phyloP scores from a whole-genome alignment of 306 rosid species.

The Begonia loranthoides region DNA sequence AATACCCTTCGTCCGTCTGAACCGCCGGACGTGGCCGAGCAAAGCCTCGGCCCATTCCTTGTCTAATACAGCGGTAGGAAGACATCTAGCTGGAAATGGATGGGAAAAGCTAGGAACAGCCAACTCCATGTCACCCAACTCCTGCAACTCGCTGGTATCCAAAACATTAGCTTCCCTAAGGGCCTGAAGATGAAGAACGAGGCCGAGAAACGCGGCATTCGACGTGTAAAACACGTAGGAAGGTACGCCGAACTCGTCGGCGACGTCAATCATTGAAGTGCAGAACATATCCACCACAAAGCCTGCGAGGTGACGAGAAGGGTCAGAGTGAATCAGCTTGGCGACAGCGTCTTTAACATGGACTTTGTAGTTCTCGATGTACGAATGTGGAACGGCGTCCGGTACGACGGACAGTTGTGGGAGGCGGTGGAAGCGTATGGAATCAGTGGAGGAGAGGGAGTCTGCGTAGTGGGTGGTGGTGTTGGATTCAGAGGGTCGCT shows the following conservation, averaged over 20 bases:
- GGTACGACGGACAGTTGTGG: slow-evolving; percentile 1
- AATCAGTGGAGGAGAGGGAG: too few relatives aligned
- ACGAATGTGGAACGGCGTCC: not conserved
- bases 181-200: slow-evolving; percentile 5
- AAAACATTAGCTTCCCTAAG: not conserved
- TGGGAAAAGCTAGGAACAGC: slow-evolving; percentile 1
- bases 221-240: slow-evolving; percentile 8
- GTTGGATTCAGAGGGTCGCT: too few relatives aligned
- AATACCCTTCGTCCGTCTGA: slow-evolving; percentile 22
- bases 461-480: too few relatives aligned
- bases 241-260: slow-evolving; percentile 11
- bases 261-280: slow-evolving; percentile 21
- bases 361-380: slow-evolving; percentile 1
- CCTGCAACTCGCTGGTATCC: not conserved
- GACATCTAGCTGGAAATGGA: slow-evolving; percentile 12
- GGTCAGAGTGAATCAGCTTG: not conserved
- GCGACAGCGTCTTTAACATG: slow-evolving; percentile 19
- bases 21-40: not conserved
- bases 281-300: slow-evolving; percentile 25
- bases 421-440: too few relatives aligned
- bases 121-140: not conserved
- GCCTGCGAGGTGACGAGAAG: slow-evolving; percentile 11
- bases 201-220: slow-evolving; percentile 2
- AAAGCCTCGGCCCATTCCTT: not conserved
- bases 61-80: not conserved